Conservation (phyloP, 2,329 filamentous ascomycete genomes). For the Hymenoscyphus albidus region DNA sequence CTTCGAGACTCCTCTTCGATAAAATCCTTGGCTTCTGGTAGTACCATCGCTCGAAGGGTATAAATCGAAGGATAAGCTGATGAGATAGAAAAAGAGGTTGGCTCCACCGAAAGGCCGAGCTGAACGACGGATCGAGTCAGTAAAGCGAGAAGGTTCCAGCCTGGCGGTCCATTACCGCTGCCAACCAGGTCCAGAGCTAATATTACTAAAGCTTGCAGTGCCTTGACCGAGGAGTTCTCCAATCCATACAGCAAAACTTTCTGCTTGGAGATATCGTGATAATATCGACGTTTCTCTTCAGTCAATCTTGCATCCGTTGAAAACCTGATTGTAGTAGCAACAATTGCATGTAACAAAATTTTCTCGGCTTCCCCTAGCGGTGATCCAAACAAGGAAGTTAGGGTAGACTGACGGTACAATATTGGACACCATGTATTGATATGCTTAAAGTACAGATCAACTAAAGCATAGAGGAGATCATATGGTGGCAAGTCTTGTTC, state of each 20-base stretch:
- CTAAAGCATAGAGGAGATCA: constrained; percentile 67
- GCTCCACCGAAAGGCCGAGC: constrained; percentile 78
- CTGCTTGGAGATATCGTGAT: constrained; percentile 78
- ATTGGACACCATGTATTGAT: constrained; percentile 87
- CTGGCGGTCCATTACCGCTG: constrained; percentile 82
- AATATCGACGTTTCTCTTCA: constrained; percentile 66
- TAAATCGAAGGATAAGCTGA: constrained; percentile 84
- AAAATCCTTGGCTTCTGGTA: constrained; percentile 79
- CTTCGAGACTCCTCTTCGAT: constrained; percentile 85
- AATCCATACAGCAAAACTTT: constrained; percentile 83
- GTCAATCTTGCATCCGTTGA: constrained; percentile 74
- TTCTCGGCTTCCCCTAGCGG: constrained; percentile 76
- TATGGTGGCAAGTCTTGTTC: constrained; percentile 72
- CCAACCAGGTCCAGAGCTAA: constrained; percentile 81
- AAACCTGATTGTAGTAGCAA: constrained; percentile 81
- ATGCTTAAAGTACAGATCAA: constrained; percentile 75
- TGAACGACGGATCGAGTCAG: constrained; percentile 88
- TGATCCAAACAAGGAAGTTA: constrained; percentile 78
- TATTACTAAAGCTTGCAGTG: constrained; percentile 82
- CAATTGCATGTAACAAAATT: constrained; percentile 81
- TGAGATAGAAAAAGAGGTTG: constrained; percentile 72
- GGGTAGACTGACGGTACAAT: constrained; percentile 75
- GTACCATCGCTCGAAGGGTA: constrained; percentile 77
- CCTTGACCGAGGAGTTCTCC: constrained; percentile 85
- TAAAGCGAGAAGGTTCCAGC: constrained; percentile 86